A percentile compares a stretch with the other conserved stretches of the same genome.
Conservation (phyloP, 768 basidiomycete genomes). For the Pleurotus pulmonarius region DNA sequence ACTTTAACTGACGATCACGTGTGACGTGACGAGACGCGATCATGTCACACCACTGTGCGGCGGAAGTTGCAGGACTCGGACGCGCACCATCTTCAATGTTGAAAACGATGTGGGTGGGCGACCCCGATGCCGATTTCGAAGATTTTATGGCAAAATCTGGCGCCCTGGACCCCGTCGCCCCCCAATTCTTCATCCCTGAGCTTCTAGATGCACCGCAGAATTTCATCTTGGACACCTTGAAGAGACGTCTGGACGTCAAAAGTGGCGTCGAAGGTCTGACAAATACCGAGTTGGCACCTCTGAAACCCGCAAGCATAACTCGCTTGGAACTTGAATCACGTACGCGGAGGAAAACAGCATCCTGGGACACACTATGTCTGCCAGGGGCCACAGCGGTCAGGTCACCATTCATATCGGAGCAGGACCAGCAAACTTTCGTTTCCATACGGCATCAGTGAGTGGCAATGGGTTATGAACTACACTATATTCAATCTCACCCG, state of each 20-base stretch:
- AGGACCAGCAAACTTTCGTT: constrained; percentile 46
- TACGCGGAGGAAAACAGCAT: constrained; percentile 40
- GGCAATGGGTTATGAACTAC: neutral
- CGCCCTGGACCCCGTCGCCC: constrained; percentile 34
- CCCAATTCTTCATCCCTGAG: constrained; percentile 59
- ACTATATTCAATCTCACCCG: neutral
- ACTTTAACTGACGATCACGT: no score
- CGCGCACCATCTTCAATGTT: neutral
- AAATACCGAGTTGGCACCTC: no score
- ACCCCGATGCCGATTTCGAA: neutral
- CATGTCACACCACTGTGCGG: no score
- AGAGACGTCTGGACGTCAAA: constrained; percentile 14
- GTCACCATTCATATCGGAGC: constrained; percentile 69
- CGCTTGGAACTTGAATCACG: neutral
- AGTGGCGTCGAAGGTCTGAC: no score
- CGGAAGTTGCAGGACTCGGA: no score
- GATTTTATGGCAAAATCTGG: neutral
- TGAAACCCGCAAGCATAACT: no score
- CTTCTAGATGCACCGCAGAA: constrained; percentile 74
- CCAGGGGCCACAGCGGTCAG: constrained; percentile 25
- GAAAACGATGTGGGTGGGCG: neutral
- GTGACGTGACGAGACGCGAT: no score
- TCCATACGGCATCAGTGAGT: constrained; percentile 61
- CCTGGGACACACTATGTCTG: constrained; percentile 59
- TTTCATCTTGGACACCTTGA: constrained; percentile 64